A percentile compares a stretch with the other conserved stretches of the same genome.
These are phyloP conservation scores for Cymbopogon citratus DNA, from an alignment of 176 grass and related monocot species.

Conservation along the genomic window DNA sequence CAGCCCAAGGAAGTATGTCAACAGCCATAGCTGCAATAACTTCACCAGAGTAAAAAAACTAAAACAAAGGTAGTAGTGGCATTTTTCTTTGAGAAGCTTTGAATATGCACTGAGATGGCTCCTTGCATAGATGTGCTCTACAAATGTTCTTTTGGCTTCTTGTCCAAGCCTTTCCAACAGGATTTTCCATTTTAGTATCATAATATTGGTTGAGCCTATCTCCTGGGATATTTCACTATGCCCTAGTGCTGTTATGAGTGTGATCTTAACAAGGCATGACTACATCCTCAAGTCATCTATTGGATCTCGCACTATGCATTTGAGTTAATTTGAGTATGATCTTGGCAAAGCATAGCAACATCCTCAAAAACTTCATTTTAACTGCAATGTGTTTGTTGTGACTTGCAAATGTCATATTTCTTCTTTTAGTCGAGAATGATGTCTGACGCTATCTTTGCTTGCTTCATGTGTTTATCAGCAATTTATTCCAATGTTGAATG, in stretches of 20 bases:
- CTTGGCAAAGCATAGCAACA: not conserved
- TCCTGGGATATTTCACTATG: not conserved
- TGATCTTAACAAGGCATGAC: not conserved
- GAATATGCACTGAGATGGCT: not conserved
- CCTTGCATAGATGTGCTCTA: not conserved
- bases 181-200: not conserved
- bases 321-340: not conserved
- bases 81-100: not conserved
- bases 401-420: not conserved
- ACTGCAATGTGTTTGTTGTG: not conserved
- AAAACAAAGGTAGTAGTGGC: not conserved
- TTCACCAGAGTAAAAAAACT: not conserved
- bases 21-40: not conserved
- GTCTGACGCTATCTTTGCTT: not conserved
- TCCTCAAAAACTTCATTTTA: not conserved
- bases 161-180: not conserved
- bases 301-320: not conserved
- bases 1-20: not conserved
- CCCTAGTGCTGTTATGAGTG: not conserved
- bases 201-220: not conserved
- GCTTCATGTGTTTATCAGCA: not conserved
- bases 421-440: conserved; percentile 22
- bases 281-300: not conserved
- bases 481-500: not conserved
- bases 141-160: not conserved